Base-by-base conservation (phyloP, 106 monocot species). In the Dioscorea alata region DNA sequence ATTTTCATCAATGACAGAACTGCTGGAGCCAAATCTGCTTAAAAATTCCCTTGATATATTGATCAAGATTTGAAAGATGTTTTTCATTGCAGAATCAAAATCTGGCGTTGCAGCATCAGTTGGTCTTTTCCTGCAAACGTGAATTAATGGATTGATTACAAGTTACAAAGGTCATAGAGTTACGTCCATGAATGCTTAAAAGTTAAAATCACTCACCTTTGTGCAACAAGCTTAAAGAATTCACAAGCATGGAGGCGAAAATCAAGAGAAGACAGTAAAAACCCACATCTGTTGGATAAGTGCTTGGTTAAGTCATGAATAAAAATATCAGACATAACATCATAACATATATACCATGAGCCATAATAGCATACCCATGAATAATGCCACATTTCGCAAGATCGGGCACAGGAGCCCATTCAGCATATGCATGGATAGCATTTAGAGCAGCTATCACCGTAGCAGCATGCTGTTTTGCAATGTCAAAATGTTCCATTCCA, bases 201-300 rank as follows among this genome's bases (percentile, higher is more conserved):
- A 16, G 35, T 13, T 5, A 10, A 35, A 49, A 15, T 68, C 4
- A 63, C 33, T 52, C 83, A 99, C 99, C 99, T 87, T 73, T 99
- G 92, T 52, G 77, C 90, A 18, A 99, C 72, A 63, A 87, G 78
- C 78, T 93, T 93, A 60, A 99, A 93, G 64, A 99, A 93, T 53
- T 90, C 99, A 66, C 90, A 87, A 69, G 90, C 93, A 87, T 99
- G 93, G 64, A 90, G 81, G 28, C 99, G 93, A 71, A 99, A 99
- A 25, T 90, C 99, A 74, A 70, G 62, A 19, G 90, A 93, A 21
- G 87, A 79, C 67, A 99, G 81, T 70, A 99, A 85, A 48, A 90
- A 90, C 0, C 90, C 87, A 61, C 99, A 99, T 74, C 99, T 99
- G 83, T 75, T 33, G 35, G 62, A 72, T 61, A 77, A 85, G 54